These are phyloP conservation scores for Nakaseomyces kungkrabaensis DNA, from an alignment of 1,139 yeast genomes.

Conservation along the genomic window DNA sequence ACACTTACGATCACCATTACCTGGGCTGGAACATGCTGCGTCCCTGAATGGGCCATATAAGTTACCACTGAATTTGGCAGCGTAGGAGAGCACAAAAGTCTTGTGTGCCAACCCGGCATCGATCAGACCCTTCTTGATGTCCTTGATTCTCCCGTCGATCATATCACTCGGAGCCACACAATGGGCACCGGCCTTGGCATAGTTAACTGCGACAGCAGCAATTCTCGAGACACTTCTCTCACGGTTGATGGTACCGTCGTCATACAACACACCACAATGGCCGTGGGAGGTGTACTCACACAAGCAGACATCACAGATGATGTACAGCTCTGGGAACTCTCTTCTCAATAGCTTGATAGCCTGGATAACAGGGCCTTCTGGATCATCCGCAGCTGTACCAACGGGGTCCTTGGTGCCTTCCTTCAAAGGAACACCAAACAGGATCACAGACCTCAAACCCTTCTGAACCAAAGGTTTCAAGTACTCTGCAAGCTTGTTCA, in stretches of 20 bases:
- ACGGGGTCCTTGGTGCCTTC: conserved; percentile 65
- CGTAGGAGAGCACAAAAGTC: conserved; percentile 82
- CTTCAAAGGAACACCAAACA: conserved; percentile 83
- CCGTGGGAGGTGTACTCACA: conserved; percentile 97
- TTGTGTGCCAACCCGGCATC: conserved; percentile 80
- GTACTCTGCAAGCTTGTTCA: conserved; percentile 66
- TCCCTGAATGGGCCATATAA: conserved; percentile 97
- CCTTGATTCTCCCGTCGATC: conserved; percentile 92
- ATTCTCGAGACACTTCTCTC: conserved; percentile 68
- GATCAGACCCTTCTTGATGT: conserved; percentile 76
- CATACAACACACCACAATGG: conserved; percentile 85
- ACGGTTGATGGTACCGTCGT: conserved; percentile 77
- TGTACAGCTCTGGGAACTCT: conserved; percentile 70
- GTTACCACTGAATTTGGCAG: conserved; percentile 88
- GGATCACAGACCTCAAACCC: conserved; percentile 76
- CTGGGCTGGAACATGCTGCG: conserved; percentile 89
- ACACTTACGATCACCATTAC: conserved; percentile 82
- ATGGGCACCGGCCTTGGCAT: conserved; percentile 92
- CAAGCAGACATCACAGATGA: conserved; percentile 90
- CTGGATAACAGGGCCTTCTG: conserved; percentile 85
- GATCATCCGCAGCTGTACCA: conserved; percentile 94
- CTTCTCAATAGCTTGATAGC: conserved; percentile 56
- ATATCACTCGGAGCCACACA: conserved; percentile 97
- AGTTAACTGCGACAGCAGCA: conserved; percentile 91
- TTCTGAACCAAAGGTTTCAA: conserved; percentile 61